A percentile compares a stretch with the other conserved stretches of the same genome.
These are phyloP conservation scores for Kwoniella shivajii DNA, from an alignment of 1,284 basidiomycete genomes.

Conservation along the genomic window DNA sequence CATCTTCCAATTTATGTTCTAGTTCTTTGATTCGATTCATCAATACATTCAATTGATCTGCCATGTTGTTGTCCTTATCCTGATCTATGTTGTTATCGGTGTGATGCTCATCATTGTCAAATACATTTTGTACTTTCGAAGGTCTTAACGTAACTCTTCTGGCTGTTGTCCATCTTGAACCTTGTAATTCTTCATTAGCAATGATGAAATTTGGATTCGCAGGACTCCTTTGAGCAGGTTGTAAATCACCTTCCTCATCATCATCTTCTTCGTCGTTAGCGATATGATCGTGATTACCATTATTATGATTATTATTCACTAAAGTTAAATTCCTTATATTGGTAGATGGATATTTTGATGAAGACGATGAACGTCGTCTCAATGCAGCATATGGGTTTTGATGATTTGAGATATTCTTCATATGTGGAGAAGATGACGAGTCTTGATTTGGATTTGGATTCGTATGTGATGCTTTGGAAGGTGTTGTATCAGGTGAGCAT, in stretches of 20 bases:
- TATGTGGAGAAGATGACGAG: slow-evolving; percentile 16
- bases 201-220: slow-evolving; percentile 1
- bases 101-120: slow-evolving; percentile 1
- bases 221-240: slow-evolving; percentile 1
- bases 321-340: slow-evolving; percentile 5
- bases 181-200: slow-evolving; percentile 13
- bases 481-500: slow-evolving; percentile 5
- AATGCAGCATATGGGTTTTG: slow-evolving; percentile 32
- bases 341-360: slow-evolving; percentile 6
- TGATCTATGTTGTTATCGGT: neutral
- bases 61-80: slow-evolving; percentile 21
- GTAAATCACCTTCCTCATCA: slow-evolving; percentile 11
- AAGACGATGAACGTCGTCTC: slow-evolving; percentile 21
- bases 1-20: slow-evolving; percentile 25
- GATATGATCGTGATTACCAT: too few species aligned
- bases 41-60: slow-evolving; percentile 22
- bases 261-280: slow-evolving; percentile 11
- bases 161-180: slow-evolving; percentile 20
- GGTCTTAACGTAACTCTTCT: slow-evolving; percentile 20
- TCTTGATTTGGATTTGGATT: neutral
- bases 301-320: neutral
- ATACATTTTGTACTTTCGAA: slow-evolving; percentile 5
- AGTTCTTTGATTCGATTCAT: slow-evolving; percentile 31
- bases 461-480: slow-evolving; percentile 1
- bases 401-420: slow-evolving; percentile 26